Percentiles rank a stretch among this genome's conserved stretches.
Evolutionary conservation across 768 basidiomycete species (phyloP).

Genomic region (Suillus ampliporus): DNA sequence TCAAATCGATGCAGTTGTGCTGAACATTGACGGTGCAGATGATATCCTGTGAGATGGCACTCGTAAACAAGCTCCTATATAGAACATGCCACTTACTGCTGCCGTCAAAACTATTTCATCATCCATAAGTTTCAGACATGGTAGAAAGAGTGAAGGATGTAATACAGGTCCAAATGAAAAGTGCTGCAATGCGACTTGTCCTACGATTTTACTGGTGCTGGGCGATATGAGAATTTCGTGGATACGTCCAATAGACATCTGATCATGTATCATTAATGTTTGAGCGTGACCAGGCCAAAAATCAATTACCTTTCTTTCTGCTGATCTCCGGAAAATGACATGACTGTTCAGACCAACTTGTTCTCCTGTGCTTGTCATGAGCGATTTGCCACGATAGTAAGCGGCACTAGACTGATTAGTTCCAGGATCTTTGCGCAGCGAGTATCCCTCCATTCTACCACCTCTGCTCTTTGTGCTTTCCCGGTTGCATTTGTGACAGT

Average conservation of each 20-base stretch:
- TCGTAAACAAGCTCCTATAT: background rate
- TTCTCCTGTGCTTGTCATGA: background rate
- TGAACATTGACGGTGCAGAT: slow-evolving; percentile 23
- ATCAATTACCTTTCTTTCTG: background rate
- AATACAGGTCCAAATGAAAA: slow-evolving; percentile 3
- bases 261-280: background rate
- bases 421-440: background rate
- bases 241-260: slow-evolving; percentile 11
- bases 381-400: background rate
- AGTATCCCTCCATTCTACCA: background rate
- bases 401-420: background rate
- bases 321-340: background rate
- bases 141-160: slow-evolving; percentile 2
- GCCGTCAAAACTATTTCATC: background rate
- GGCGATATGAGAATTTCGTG: slow-evolving; percentile 6
- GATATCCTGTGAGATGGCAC: slow-evolving; percentile 15
- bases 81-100: background rate
- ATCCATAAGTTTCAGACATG: background rate
- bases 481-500: background rate
- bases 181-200: background rate
- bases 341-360: background rate
- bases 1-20: slow-evolving; percentile 19
- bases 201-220: background rate
- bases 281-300: background rate
- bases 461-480: background rate